phyloP scores from a whole-genome alignment of 352 stramenopile genomes.

The Pythium myriotylum region DNA sequence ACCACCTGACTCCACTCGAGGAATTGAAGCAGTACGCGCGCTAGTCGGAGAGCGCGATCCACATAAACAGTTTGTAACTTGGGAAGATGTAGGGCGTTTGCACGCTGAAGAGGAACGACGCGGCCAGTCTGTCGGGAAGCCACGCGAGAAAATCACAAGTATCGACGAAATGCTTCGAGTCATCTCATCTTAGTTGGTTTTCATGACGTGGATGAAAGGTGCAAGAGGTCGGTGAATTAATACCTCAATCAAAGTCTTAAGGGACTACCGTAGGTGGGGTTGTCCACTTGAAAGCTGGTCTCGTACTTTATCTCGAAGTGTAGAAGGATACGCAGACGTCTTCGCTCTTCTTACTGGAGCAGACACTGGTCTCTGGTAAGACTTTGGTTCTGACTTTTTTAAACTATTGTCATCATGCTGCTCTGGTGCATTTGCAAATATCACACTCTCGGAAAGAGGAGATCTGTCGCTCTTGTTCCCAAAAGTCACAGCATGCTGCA shows the following conservation, averaged over 20 bases:
- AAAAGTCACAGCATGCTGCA: slow-evolving; percentile 18
- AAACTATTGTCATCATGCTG: background rate
- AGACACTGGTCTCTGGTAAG: slow-evolving; percentile 52
- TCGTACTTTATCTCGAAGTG: slow-evolving; percentile 45
- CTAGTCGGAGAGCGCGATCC: slow-evolving; percentile 53
- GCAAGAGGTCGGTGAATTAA: too few species aligned
- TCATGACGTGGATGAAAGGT: too few species aligned
- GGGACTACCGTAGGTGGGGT: too few species aligned
- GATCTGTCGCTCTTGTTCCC: background rate
- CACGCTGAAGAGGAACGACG: slow-evolving; percentile 63
- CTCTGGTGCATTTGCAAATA: slow-evolving; percentile 8
- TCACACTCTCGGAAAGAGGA: slow-evolving; percentile 1
- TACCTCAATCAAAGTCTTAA: too few species aligned
- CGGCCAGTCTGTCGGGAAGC: slow-evolving; percentile 60
- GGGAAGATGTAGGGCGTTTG: slow-evolving; percentile 66
- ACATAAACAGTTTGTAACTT: slow-evolving; percentile 69
- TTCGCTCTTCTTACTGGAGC: slow-evolving; percentile 68
- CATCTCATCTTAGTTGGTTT: slow-evolving; percentile 20
- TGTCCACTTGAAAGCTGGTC: background rate
- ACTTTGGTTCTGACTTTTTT: background rate
- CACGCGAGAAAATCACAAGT: slow-evolving; percentile 82
- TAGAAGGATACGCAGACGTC: slow-evolving; percentile 49
- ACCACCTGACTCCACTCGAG: slow-evolving; percentile 18
- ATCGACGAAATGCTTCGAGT: slow-evolving; percentile 72
- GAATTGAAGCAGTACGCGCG: slow-evolving; percentile 47